Base-by-base conservation (phyloP, 2,329 filamentous ascomycete species). In the Penicillium sp. region DNA sequence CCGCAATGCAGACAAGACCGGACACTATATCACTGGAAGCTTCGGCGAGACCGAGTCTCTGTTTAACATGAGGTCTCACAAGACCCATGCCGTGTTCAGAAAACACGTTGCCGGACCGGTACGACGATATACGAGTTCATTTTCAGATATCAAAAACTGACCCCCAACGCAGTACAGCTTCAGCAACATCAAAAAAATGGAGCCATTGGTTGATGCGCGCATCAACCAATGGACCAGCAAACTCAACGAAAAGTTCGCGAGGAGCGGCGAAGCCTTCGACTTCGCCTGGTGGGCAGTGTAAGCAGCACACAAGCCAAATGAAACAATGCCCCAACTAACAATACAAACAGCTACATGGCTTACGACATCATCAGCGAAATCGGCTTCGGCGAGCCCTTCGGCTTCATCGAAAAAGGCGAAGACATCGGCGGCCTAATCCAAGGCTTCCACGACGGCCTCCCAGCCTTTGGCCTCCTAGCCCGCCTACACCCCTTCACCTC, bases 311-410 rank as follows among this genome's bases (percentile, higher is more conserved):
- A 8, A 34, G 3, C 4, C 6, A 48, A 31, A 29, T 23, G 4
- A 16, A 25, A 27, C 3, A 2, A 29, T 15, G 4, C 23, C 4
- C 29, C 15, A 25, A 51, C 46, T 53, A 46, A 55, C 31, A 21
- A 54, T 27, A 16, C 16, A 52, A 34, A 31, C 25, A 75, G 70
- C 7, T 83, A 77, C 61, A 76, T 84, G 75, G 82, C 81, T 4
- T 85, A 84, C 71, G 83, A 85, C 62, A 78, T 84, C 36, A 82
- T 85, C 54, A 79, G 77, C 25, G 80, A 83, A 58, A 73, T 85
- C 40, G 82, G 80, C 1, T 85, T 85, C 61, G 82, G 82, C 10
- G 79, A 76, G 4, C 78, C 82, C 1, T 79, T 86, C 51, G 82
- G 83, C 11, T 86, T 86, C 64, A 74, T 85, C 10, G 75, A 81